Conservation (phyloP, 1,139 yeast genomes). For the Suhomyces panamericanus region DNA sequence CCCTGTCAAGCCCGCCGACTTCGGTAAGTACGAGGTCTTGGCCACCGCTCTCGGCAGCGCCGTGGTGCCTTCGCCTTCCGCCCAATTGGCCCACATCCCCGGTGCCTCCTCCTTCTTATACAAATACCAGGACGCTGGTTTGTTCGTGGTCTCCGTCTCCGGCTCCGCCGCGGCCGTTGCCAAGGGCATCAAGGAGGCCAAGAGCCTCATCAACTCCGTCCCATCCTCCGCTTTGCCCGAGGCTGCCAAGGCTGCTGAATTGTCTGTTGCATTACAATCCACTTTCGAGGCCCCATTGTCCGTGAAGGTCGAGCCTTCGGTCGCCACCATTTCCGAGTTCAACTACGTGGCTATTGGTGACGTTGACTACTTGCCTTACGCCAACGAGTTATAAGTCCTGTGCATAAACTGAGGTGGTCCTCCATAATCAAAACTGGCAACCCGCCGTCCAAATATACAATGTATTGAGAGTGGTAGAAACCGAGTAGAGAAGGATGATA, state of each 20-base stretch:
- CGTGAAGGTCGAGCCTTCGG: constrained; percentile 44
- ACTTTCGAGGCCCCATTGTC: constrained; percentile 49
- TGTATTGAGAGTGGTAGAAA: constrained; percentile 1
- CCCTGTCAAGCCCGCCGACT: constrained; percentile 66
- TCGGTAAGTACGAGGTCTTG: constrained; percentile 70
- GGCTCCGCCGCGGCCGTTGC: constrained; percentile 63
- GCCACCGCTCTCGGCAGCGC: constrained; percentile 73
- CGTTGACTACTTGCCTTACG: constrained; percentile 81
- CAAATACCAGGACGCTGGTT: constrained; percentile 78
- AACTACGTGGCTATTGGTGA: constrained; percentile 93
- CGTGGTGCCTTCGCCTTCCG: constrained; percentile 48
- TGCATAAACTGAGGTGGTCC: constrained; percentile 9
- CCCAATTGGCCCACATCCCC: constrained; percentile 50
- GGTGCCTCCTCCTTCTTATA: constrained; percentile 62
- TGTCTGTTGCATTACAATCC: constrained; percentile 46
- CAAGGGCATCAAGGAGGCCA: constrained; percentile 61
- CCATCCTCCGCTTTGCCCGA: constrained; percentile 37
- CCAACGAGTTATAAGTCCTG: constrained; percentile 71
- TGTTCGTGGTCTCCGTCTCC: constrained; percentile 70
- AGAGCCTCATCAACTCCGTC: constrained; percentile 50
- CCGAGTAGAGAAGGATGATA: too few relatives aligned
- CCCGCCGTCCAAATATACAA: constrained; percentile 4
- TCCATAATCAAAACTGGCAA: constrained; percentile 6
- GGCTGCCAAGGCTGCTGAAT: constrained; percentile 49
- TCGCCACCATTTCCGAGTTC: constrained; percentile 61